phyloP scores from a whole-genome alignment of 2,329 filamentous ascomycete genomes.

The Sporothrix phasma region DNA sequence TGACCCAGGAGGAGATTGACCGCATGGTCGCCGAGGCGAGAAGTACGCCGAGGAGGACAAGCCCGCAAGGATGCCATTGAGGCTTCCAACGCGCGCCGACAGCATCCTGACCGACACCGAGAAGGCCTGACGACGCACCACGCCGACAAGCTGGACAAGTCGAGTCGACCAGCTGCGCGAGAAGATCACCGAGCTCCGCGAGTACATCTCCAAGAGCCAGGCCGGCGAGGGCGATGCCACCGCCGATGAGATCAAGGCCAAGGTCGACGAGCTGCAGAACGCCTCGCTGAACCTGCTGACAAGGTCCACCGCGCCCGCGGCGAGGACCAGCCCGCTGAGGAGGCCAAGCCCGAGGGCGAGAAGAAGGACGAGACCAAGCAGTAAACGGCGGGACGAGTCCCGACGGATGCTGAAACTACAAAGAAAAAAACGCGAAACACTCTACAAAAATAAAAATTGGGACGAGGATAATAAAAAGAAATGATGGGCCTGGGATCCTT shows the following conservation, averaged over 20 bases:
- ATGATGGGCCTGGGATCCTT: conserved; percentile 3
- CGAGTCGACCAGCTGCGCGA: conserved; percentile 89
- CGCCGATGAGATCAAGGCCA: conserved; percentile 88
- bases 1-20: conserved; percentile 86
- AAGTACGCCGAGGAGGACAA: conserved; percentile 99
- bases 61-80: conserved; percentile 99
- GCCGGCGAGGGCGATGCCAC: conserved; percentile 78
- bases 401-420: neutral
- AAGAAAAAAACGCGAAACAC: conserved; percentile 1
- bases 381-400: conserved; percentile 31
- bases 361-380: conserved; percentile 68
- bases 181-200: conserved; percentile 82
- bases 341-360: conserved; percentile 54
- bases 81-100: conserved; percentile 96
- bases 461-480: conserved; percentile 1
- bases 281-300: conserved; percentile 78
- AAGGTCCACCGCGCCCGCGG: conserved; percentile 93
- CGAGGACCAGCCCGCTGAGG: conserved; percentile 38
- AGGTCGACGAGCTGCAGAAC: conserved; percentile 73
- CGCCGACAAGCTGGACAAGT: conserved; percentile 93
- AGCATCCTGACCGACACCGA: conserved; percentile 96
- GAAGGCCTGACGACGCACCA: too few species aligned
- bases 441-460: neutral
- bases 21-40: conserved; percentile 97
- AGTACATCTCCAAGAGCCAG: conserved; percentile 90